phyloP scores from a whole-genome alignment of 1,284 basidiomycete species.

The Trametes sp. region DNA sequence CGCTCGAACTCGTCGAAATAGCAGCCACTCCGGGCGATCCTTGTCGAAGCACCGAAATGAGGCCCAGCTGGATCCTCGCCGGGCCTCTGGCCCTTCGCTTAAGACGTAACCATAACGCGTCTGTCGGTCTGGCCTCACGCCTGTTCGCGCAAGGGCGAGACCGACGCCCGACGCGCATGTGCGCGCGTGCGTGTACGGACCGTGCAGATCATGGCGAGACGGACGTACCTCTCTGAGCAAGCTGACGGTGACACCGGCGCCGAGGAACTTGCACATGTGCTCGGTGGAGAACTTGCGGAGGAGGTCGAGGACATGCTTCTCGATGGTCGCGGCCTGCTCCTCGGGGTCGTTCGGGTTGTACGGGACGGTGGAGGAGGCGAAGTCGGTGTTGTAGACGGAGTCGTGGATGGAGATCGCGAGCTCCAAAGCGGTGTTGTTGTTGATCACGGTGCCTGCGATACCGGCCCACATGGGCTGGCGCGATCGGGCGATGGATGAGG shows the following conservation, averaged over 20 bases:
- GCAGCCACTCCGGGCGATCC: neutral
- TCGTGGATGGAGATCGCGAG: constrained; percentile 81
- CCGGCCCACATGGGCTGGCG: constrained; percentile 84
- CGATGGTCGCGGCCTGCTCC: constrained; percentile 63
- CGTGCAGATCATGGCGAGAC: neutral
- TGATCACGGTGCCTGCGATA: constrained; percentile 65
- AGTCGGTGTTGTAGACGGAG: constrained; percentile 83
- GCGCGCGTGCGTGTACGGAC: neutral
- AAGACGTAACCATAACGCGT: constrained; percentile 19
- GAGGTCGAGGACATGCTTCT: constrained; percentile 63
- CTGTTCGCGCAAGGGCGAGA: constrained; percentile 4
- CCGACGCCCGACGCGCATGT: neutral
- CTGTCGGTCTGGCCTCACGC: constrained; percentile 6
- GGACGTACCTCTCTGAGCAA: constrained; percentile 54
- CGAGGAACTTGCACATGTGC: constrained; percentile 85
- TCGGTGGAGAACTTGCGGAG: constrained; percentile 74
- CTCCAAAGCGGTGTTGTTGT: constrained; percentile 67
- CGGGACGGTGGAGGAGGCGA: constrained; percentile 60
- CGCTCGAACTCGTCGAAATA: neutral
- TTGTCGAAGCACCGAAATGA: constrained; percentile 13
- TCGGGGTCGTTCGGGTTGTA: constrained; percentile 57
- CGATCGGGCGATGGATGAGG: constrained; percentile 26
- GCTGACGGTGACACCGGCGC: constrained; percentile 60
- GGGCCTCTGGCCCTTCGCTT: neutral
- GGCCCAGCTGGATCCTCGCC: constrained; percentile 8